Evolutionary conservation across 148 eudicot genomes (phyloP).

Genomic region (Tetragonia tetragonoides): DNA sequence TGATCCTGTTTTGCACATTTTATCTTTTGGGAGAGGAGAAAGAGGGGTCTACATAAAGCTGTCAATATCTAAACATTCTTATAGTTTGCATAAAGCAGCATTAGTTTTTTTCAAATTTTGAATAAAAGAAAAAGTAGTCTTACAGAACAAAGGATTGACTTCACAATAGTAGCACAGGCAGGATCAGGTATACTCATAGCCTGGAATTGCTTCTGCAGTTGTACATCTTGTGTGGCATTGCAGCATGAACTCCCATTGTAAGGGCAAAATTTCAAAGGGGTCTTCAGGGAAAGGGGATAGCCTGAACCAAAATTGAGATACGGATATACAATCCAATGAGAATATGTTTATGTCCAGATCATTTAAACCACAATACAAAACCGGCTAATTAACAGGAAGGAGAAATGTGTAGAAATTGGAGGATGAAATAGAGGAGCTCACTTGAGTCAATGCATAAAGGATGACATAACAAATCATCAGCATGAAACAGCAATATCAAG

Average conservation of each 20-base stretch:
- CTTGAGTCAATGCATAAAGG: conserved; percentile 34
- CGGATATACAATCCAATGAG: neutral
- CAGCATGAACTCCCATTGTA: conserved; percentile 70
- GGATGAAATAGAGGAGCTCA: conserved; percentile 18
- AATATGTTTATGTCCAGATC: neutral
- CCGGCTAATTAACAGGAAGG: neutral
- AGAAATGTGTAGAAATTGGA: neutral
- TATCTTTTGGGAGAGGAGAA: neutral
- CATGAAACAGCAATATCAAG: conserved; percentile 22
- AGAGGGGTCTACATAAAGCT: neutral
- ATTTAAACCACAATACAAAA: neutral
- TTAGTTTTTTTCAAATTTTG: neutral
- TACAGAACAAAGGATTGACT: conserved; percentile 75
- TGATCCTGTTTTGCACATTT: neutral
- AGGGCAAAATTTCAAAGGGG: conserved; percentile 53
- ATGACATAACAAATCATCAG: conserved; percentile 17
- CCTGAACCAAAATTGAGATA: conserved; percentile 29
- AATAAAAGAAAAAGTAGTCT: conserved; percentile 18
- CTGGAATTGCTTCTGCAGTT: conserved; percentile 54
- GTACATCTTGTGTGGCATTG: conserved; percentile 50
- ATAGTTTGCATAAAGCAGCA: neutral
- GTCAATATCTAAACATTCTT: neutral
- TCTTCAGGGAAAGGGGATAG: conserved; percentile 43
- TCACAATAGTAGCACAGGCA: conserved; percentile 58
- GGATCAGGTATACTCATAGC: conserved; percentile 67